Base-by-base conservation (phyloP, 345 rosid genomes). In the Bruguiera gymnorhiza region DNA sequence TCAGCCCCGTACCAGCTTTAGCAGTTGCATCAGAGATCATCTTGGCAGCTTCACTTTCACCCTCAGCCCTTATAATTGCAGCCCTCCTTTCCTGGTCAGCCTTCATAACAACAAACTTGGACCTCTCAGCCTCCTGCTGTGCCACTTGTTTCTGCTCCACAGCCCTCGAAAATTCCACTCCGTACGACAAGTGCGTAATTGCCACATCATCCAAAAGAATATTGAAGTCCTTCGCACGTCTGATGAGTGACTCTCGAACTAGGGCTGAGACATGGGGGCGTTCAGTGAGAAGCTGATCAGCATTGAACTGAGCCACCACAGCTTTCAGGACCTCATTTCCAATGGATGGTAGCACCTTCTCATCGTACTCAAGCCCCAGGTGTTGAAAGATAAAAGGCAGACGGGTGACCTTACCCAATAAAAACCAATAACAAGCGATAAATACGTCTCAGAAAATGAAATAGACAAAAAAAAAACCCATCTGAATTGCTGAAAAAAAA, bases 41-140 rank as follows among this genome's bases (percentile, higher is more conserved):
- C 77, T 82, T 89, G 0, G 99, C 98, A 71, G 98, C 84, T 81
- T 96, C 97, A 75, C 99, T 96, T 80, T 96, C 99, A 86, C 99
- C 99, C 80, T 96, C 96, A 0, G 98, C 99, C 72, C 98, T 82
- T 58, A 96, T 89, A 79, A 96, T 67, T 8, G 99, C 96, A 46
- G 99, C 98, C 79, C 96, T 86, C 81, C 97, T 92, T 85, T 96
- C 99, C 77, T 96, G 99, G 69, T 96, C 99, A 75, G 99, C 98
- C 71, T 92, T 96, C 88, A 83, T 83, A 79, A 96, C 99, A 21
- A 96, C 86, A 68, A 92, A 96, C 76, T 88, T 96, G 0, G 98
- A 96, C 79, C 99, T 79, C 78, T 92, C 99, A 0, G 99, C 99
- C 77, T 96, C 99, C 84, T 92, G 99, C 74, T 96, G 99, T 0